Base-by-base conservation (phyloP, 2,329 filamentous ascomycete species). In the Fusarium cyanostomum region DNA sequence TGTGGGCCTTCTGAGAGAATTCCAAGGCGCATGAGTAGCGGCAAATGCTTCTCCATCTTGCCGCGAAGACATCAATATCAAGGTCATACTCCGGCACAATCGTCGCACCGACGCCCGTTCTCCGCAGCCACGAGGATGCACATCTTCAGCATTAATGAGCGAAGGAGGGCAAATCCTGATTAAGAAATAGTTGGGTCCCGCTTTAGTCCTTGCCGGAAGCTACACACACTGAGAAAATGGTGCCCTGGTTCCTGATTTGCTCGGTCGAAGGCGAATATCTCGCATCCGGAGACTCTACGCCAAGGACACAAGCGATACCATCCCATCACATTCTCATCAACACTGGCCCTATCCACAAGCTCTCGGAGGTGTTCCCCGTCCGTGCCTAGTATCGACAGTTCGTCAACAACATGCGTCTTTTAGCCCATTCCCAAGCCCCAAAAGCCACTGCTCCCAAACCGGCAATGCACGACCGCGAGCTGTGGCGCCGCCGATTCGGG, bases 401-500 rank as follows among this genome's bases (percentile, higher is more conserved):
- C 9, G 27, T 39, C 35, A 44, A 24, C 52, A 42, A 54, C 21
- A 41, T 43, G 52, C 38, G 16, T 42, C 62, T 66, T 21, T 21
- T 68, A 52, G 46, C 56, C 61, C 67, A 69, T 70, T 67, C 67
- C 64, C 51, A 16, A 45, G 45, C 21, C 30, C 6, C 37, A 42
- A 24, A 53, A 49, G 48, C 39, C 31, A 45, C 27, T 50, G 38
- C 39, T 39, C 41, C 43, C 28, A 56, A 54, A 52, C 41, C 52
- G 34, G 44, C 27, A 48, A 39, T 35, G 51, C 48, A 64, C 62
- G 39, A 57, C 50, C 53, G 50, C 9, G 35, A 53, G 51, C 27
- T 38, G 27, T 63, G 52, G 51, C 59, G 67, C 61, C 48, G 33
- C 39, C 41, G 27, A 16, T 27, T 48, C 26, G 37, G 34, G 37